Base-by-base conservation (phyloP, 257 asterid genomes). In the Ocimum tenuiflorum region DNA sequence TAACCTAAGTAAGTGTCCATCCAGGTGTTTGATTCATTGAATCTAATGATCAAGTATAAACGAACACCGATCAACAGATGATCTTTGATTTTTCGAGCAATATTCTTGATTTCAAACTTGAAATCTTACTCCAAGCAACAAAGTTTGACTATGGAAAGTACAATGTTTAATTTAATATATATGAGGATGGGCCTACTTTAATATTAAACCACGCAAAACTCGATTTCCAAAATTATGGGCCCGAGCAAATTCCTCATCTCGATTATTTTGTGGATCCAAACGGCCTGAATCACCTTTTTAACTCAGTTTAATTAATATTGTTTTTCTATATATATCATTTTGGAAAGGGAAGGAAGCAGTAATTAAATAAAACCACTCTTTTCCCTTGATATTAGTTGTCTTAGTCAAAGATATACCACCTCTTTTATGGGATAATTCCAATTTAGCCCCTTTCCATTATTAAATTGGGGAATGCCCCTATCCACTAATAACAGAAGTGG, bases 201-300 rank as follows among this genome's bases (percentile, higher is more conserved):
- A 67, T 56, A 38, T 55, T 27, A 77, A 46, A 63, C 56, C 62
- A 55, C 65, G 41, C 69, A 8, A 55, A 46, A 48, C 24, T 31
- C 12, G 65, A 67, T 78, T 70, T 81, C 86, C 81, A 73, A 49
- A 0, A 2, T 17, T 4, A 8, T 31, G 77, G 81, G 83, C 77
- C 83, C 78, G 6, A 38, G 0, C 6, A 18, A 15, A 29, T 48
- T 50, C 59, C 54, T 65, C 36, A 33, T 20, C 47, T 71, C 35
- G n/a, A n/a, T n/a, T n/a, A n/a, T n/a, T n/a, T n/a, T 20, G 45
- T 73, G 77, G 71, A 74, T 77, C 71, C 53, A 24, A 43, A 56
- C 70, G 75, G 39, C 81, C 83, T 83, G 73, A 45, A 70, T 77
- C 15, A 49, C 71, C 67, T 80, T 72, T 38, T 47, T 14, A 60